A percentile compares a stretch with the other conserved stretches of the same genome.
phyloP scores from a whole-genome alignment of 1,284 basidiomycete species.

The Ganoderma multipileum region DNA sequence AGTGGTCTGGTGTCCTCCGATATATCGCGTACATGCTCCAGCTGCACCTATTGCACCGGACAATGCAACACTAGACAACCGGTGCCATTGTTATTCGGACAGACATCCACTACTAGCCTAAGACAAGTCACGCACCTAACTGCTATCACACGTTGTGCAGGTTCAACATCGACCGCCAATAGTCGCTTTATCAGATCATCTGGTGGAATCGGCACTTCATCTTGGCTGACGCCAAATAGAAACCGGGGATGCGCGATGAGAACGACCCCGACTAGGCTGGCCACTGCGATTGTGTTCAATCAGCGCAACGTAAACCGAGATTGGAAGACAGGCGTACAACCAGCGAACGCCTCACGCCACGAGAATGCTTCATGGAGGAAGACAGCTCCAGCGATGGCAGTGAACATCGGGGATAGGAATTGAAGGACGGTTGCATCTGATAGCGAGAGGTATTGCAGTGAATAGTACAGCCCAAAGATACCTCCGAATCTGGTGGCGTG shows the following conservation, averaged over 20 bases:
- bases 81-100: not conserved
- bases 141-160: slow-evolving; percentile 45
- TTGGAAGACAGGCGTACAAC: slow-evolving; percentile 50
- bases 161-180: slow-evolving; percentile 32
- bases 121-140: slow-evolving; percentile 39
- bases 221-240: slow-evolving; percentile 39
- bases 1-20: not conserved
- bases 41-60: slow-evolving; percentile 68
- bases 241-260: slow-evolving; percentile 52
- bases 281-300: slow-evolving; percentile 33
- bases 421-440: slow-evolving; percentile 81
- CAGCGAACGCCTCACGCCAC: slow-evolving; percentile 65
- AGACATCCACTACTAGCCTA: not conserved
- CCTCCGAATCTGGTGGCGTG: slow-evolving; percentile 56
- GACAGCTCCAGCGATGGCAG: slow-evolving; percentile 71
- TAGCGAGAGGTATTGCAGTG: slow-evolving; percentile 62
- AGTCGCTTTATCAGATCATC: not conserved
- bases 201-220: slow-evolving; percentile 9
- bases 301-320: not conserved
- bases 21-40: slow-evolving; percentile 57
- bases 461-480: slow-evolving; percentile 74
- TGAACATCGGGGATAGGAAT: slow-evolving; percentile 76
- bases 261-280: slow-evolving; percentile 57
- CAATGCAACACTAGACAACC: slow-evolving; percentile 52
- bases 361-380: slow-evolving; percentile 73